Conservation (phyloP, 2,329 filamentous ascomycete species). For the Neobulgaria alba region DNA sequence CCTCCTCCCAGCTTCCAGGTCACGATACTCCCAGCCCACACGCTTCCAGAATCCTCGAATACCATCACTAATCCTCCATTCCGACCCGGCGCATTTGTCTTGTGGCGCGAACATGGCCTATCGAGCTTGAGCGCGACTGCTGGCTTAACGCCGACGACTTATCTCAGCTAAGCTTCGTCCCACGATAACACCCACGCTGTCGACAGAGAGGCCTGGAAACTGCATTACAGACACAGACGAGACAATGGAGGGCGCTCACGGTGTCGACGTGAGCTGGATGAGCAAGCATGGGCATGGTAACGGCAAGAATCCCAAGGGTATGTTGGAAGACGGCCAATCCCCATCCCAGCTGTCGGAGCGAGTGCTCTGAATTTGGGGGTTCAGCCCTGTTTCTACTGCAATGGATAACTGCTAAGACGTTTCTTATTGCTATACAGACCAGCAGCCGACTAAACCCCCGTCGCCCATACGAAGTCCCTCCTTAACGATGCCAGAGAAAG, state of each 20-base stretch:
- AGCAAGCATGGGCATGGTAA: conserved; percentile 14
- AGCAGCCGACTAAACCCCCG: background rate
- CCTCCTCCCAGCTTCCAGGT: too few relatives aligned
- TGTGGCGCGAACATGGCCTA: background rate
- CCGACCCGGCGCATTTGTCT: too few relatives aligned
- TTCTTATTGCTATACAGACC: background rate
- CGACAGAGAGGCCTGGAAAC: background rate
- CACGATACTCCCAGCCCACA: too few relatives aligned
- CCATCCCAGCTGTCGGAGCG: background rate
- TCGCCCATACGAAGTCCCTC: background rate
- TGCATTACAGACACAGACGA: background rate
- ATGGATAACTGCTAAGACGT: background rate
- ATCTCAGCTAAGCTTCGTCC: background rate
- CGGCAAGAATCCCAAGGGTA: conserved; percentile 22
- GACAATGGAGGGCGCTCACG: conserved; percentile 28
- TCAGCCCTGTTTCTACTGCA: background rate
- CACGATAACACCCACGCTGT: background rate
- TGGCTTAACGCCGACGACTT: background rate
- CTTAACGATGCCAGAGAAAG: conserved; percentile 1
- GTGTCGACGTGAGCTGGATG: conserved; percentile 30
- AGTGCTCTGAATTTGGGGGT: background rate
- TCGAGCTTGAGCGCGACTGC: background rate
- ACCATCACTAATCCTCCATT: too few relatives aligned
- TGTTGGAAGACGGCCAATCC: conserved; percentile 6
- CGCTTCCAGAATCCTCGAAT: too few relatives aligned